Conservation (phyloP, 2,329 filamentous ascomycete genomes). For the Pyrenophora teres region DNA sequence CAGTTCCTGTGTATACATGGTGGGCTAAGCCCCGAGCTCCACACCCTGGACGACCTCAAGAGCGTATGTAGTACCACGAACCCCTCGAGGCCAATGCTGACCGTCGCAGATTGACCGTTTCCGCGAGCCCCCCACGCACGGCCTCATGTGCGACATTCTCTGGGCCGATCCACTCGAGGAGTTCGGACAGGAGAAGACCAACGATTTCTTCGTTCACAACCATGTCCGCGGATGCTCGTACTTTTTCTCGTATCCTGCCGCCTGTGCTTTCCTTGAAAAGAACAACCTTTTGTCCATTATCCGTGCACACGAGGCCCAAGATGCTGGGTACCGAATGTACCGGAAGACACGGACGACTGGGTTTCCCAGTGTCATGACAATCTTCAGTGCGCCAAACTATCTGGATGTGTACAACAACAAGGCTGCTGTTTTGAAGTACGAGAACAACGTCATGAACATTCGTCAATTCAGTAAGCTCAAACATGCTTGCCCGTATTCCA, state of each 20-base stretch:
- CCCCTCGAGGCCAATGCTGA: slow-evolving; percentile 23
- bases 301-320: slow-evolving; percentile 96
- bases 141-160: slow-evolving; percentile 98
- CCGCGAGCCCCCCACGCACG: slow-evolving; percentile 94
- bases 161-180: slow-evolving; percentile 98
- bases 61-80: slow-evolving; percentile 60
- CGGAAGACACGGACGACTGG: slow-evolving; percentile 96
- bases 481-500: background rate
- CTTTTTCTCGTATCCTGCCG: slow-evolving; percentile 98
- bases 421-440: slow-evolving; percentile 96
- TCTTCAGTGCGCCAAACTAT: slow-evolving; percentile 98
- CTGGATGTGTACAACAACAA: slow-evolving; percentile 99
- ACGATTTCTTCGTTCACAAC: slow-evolving; percentile 97
- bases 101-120: slow-evolving; percentile 84
- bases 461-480: slow-evolving; percentile 75
- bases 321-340: slow-evolving; percentile 99
- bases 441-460: slow-evolving; percentile 99
- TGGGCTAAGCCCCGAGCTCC: slow-evolving; percentile 91
- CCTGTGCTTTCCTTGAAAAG: slow-evolving; percentile 97
- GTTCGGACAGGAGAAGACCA: slow-evolving; percentile 98
- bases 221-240: slow-evolving; percentile 98
- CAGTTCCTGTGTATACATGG: slow-evolving; percentile 99
- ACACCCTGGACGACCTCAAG: slow-evolving; percentile 93
- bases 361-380: slow-evolving; percentile 99
- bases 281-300: slow-evolving; percentile 98